Evolutionary conservation across 148 eudicot genomes (phyloP), one percentile per base, ranked within the genome.

Genomic region (Heliamphora exappendiculata): DNA sequence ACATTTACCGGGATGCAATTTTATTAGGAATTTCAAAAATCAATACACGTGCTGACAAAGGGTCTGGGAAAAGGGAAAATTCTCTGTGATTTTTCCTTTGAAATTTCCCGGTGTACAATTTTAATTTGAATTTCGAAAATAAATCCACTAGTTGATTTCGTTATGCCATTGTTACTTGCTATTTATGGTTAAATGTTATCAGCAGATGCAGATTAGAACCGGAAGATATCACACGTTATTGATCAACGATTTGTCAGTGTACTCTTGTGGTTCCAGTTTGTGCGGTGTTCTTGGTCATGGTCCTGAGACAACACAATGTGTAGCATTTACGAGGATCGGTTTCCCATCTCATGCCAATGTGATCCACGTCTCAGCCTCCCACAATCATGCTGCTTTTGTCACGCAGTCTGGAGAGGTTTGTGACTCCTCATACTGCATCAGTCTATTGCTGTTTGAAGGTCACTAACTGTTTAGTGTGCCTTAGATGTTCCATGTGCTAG

Each of bases 271-370:
- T 78, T 92, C 97, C 34, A 91, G 93, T 76, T 85, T 95, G 83
- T 95, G 93, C 67, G 98, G 98, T 75, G 98, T 92, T 82, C 97
- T 95, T 79, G 98, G 98, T 77, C 98, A 92, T 82, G 98, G 98
- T 70, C 84, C 97, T 16, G 98, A 95, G 78, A 84, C 85, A 71
- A 95, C 96, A 20, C 96, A 88, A 67, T 92, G 92, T 71, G 91
- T 75, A 19, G 83, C 90, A 72, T 89, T 95, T 84, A 86, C 84
- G 62, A 87, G 79, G 79, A 88, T 95, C 63, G 81, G 72, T 71
- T 92, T 95, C 76, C 96, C 98, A 49, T 83, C 73, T 72, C 74
- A 73, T 26, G 78, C 89, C 6, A 89, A 82, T 42, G 96, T 91
- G 42, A 79, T 82, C 63, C 96, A 92, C 53, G 85, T 95, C 73